These are phyloP conservation scores for Rhizopus sp. DNA, from an alignment of 371 early-diverging fungal species.

Conservation along the genomic window DNA sequence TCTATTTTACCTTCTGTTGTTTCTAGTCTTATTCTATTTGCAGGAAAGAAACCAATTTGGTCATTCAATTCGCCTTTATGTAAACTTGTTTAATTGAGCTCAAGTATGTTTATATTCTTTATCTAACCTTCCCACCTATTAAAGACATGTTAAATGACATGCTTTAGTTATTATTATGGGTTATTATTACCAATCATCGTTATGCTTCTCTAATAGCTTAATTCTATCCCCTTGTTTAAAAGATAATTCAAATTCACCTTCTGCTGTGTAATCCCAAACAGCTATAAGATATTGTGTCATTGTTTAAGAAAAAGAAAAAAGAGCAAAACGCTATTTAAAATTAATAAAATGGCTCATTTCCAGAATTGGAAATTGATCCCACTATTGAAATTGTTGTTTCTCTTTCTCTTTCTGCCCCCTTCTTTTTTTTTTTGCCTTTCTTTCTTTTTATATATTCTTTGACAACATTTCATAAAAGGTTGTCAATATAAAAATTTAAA, in stretches of 20 bases:
- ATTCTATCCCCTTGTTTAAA: constrained; percentile 51
- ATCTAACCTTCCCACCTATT: constrained; percentile 53
- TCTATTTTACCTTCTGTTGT: constrained; percentile 3
- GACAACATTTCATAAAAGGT: background rate
- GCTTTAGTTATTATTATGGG: background rate
- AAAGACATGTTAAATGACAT: background rate
- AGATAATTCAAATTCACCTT: constrained; percentile 49
- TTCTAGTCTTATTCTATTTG: constrained; percentile 42
- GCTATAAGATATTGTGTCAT: constrained; percentile 50
- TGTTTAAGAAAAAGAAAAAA: constrained; percentile 1
- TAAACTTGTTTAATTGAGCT: background rate
- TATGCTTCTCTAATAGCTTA: constrained; percentile 48
- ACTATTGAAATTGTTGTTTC: background rate
- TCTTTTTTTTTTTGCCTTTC: background rate
- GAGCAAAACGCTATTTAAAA: background rate
- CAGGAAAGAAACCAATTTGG: constrained; percentile 56
- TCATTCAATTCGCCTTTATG: constrained; percentile 45
- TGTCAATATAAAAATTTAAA: background rate
- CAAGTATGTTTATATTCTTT: background rate
- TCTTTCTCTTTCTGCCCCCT: background rate
- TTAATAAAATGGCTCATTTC: background rate
- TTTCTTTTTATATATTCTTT: background rate
- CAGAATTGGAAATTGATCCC: background rate
- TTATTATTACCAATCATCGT: constrained; percentile 48
- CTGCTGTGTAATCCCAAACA: constrained; percentile 51